These are phyloP conservation scores for Chalaropsis ovoidea DNA, from an alignment of 2,329 filamentous ascomycete species.

Conservation along the genomic window DNA sequence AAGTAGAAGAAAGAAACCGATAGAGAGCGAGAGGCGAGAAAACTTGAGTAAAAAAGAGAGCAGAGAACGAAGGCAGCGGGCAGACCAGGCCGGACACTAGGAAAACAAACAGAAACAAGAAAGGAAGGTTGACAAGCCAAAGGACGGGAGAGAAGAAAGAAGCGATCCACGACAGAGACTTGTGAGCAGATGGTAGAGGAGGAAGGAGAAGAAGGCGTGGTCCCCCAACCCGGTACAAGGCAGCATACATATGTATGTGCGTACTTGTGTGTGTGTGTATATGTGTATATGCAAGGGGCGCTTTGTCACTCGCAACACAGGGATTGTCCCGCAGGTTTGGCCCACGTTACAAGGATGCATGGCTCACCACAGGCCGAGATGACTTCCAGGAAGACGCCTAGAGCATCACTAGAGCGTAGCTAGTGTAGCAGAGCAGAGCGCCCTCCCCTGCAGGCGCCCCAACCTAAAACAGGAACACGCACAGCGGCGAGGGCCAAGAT, in stretches of 20 bases:
- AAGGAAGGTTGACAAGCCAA: background rate
- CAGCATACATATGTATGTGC: background rate
- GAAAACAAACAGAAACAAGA: conserved; percentile 1
- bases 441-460: background rate
- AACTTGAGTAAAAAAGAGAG: background rate
- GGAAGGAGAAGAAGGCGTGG: background rate
- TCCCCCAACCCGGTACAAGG: background rate
- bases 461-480: conserved; percentile 6
- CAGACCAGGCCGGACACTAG: conserved; percentile 10
- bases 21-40: background rate
- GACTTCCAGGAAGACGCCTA: background rate
- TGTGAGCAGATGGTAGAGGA: background rate
- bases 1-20: background rate
- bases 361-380: background rate
- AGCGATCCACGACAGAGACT: background rate
- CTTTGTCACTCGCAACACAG: conserved; percentile 3
- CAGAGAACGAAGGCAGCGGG: conserved; percentile 10
- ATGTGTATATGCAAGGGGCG: conserved; percentile 1
- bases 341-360: conserved; percentile 5
- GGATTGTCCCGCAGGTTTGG: background rate
- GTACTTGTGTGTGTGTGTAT: background rate
- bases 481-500: background rate
- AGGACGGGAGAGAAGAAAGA: conserved; percentile 2
- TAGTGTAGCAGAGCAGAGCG: conserved; percentile 4
- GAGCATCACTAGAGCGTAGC: background rate